A percentile compares a stretch with the other conserved stretches of the same genome.
phyloP scores from a whole-genome alignment of 139 green algal genomes.

The Diplosphaera chodatii region DNA sequence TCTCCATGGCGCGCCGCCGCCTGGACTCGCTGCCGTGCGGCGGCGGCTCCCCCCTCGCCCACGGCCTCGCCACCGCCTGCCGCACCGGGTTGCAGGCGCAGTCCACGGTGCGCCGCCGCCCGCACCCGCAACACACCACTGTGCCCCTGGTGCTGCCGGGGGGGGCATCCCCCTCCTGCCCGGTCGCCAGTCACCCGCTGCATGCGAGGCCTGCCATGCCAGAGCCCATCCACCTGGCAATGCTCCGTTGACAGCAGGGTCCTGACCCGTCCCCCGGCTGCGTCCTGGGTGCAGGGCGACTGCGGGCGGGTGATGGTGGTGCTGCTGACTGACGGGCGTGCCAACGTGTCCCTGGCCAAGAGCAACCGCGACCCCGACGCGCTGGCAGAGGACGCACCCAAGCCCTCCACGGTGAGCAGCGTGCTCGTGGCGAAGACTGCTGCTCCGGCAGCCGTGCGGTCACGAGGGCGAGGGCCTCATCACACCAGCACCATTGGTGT shows the following conservation, averaged over 20 bases:
- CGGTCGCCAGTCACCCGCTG: too few relatives aligned
- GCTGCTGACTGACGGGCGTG: slow-evolving; percentile 93
- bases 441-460: too few relatives aligned
- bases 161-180: too few relatives aligned
- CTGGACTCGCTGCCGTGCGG: slow-evolving; percentile 95
- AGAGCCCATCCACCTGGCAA: too few relatives aligned
- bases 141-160: too few relatives aligned
- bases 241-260: too few relatives aligned
- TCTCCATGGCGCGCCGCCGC: slow-evolving; percentile 91
- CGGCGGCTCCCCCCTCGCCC: slow-evolving; percentile 92
- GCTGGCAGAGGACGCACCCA: slow-evolving; percentile 71
- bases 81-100: neutral
- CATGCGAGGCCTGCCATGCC: too few relatives aligned
- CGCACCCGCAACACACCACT: too few relatives aligned
- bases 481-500: too few relatives aligned
- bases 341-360: slow-evolving; percentile 88
- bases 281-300: slow-evolving; percentile 61
- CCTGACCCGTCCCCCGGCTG: too few relatives aligned
- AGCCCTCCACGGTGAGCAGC: slow-evolving; percentile 48
- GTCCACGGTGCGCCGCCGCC: neutral
- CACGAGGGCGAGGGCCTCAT: too few relatives aligned
- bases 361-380: slow-evolving; percentile 90
- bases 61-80: slow-evolving; percentile 79
- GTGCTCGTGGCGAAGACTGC: too few relatives aligned
- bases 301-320: slow-evolving; percentile 94